A percentile compares a stretch with the other conserved stretches of the same genome.
phyloP scores from a whole-genome alignment of 768 basidiomycete species.

The Leccinum sublutescens region DNA sequence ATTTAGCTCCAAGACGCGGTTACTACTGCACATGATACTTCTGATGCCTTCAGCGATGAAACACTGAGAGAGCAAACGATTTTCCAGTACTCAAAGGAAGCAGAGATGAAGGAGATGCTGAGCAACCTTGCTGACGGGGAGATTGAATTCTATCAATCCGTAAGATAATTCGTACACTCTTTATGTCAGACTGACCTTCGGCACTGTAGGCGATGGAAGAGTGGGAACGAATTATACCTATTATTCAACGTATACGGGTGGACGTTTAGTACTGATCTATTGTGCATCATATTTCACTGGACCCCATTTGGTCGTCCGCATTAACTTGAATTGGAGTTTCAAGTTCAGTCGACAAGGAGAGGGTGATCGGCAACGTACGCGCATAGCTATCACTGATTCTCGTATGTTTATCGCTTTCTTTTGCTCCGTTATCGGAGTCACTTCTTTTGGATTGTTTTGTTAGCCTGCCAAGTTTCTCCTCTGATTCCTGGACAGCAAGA shows the following conservation, averaged over 20 bases:
- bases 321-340: conserved; percentile 4
- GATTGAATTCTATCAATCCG: conserved; percentile 91
- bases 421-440: conserved; percentile 8
- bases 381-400: not conserved
- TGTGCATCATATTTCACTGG: conserved; percentile 11
- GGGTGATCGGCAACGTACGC: not conserved
- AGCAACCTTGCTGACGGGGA: conserved; percentile 89
- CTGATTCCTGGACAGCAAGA: conserved; percentile 77
- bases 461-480: conserved; percentile 51
- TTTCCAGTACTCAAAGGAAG: conserved; percentile 88
- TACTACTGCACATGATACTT: conserved; percentile 90
- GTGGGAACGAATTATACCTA: conserved; percentile 93
- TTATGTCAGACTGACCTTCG: conserved; percentile 5
- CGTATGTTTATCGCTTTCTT: conserved; percentile 10
- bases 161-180: conserved; percentile 31
- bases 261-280: conserved; percentile 58
- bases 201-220: conserved; percentile 83
- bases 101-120: conserved; percentile 97
- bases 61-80: conserved; percentile 87
- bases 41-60: conserved; percentile 94
- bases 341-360: not conserved
- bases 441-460: conserved; percentile 4
- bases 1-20: conserved; percentile 93
- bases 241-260: conserved; percentile 92
- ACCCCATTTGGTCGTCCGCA: conserved; percentile 7